Percentiles rank a stretch among this genome's conserved stretches.
These are phyloP conservation scores for Sungouiella thailandica DNA, from an alignment of 805 yeast species.

Conservation along the genomic window DNA sequence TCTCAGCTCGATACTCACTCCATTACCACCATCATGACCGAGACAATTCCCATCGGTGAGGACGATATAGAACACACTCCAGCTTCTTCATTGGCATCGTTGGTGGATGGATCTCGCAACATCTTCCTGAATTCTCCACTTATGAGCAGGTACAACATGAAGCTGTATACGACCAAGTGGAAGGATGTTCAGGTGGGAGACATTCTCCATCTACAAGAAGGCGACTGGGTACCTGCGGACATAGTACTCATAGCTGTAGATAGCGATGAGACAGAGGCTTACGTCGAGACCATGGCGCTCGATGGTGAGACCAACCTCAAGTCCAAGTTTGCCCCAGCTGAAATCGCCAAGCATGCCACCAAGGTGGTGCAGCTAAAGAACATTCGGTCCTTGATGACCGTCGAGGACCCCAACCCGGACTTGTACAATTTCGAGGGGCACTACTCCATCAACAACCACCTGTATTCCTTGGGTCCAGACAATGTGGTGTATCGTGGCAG, in stretches of 20 bases:
- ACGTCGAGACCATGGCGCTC: constrained; percentile 92
- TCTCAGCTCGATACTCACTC: constrained; percentile 32
- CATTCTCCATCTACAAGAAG: constrained; percentile 61
- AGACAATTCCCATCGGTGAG: constrained; percentile 22
- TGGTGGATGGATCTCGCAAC: constrained; percentile 5
- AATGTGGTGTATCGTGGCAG: constrained; percentile 91
- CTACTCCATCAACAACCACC: constrained; percentile 35
- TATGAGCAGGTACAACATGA: constrained; percentile 26
- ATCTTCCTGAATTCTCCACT: constrained; percentile 7
- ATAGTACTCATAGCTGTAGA: constrained; percentile 65
- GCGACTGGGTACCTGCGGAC: constrained; percentile 96
- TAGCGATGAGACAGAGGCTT: constrained; percentile 55
- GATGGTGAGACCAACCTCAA: constrained; percentile 97
- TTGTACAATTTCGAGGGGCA: constrained; percentile 89
- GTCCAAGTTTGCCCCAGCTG: constrained; percentile 62
- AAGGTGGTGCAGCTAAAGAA: constrained; percentile 47
- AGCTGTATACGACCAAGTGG: constrained; percentile 49
- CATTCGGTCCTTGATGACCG: constrained; percentile 50
- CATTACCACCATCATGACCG: constrained; percentile 35
- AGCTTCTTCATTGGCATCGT: constrained; percentile 1
- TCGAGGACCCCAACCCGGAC: constrained; percentile 91
- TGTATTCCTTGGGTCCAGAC: constrained; percentile 65
- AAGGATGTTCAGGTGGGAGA: constrained; percentile 84
- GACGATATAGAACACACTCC: neutral
- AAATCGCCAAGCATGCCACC: constrained; percentile 48